Evolutionary conservation across 352 stramenopile species (phyloP), one percentile per base, ranked within the genome.

Genomic region (Phytopythium aichiense): DNA sequence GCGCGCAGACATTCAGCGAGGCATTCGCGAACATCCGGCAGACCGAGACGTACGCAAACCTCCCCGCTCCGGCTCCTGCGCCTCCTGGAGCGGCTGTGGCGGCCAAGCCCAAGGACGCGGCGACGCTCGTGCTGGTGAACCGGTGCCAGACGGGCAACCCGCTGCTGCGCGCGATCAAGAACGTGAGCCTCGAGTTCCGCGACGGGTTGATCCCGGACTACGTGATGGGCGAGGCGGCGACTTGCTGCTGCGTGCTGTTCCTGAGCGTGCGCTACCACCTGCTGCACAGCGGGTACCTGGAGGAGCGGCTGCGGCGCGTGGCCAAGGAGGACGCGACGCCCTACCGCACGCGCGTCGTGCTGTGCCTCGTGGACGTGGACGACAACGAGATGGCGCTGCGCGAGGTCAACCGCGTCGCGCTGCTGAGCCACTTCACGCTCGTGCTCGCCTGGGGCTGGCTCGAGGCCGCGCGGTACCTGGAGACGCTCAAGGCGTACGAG

Each of bases 401-500:
- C 20, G 86, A 98, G 61, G 86, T 99, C 53, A 99, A 98, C 72
- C 87, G 93, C 60, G 72, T 98, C 23, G 77, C 91, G 31, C 79
- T 98, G 42, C 69, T 91, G 48, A 94, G 94, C 58, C 82, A 95
- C 64, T 94, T 98, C 67, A 98, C 95, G 9, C 69, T 98, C 13
- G 83, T 99, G 49, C 69, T 99, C 37, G 79, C 92, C 12, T 99
- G 96, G 96, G 97, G 81, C 50, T 94, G 82, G 84, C 69, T 90
- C 64, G 96, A 99, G 71, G 92, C 90, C 35, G 96, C 94, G 52
- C 77, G 96, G 38, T 99, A 99, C 68, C 62, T 99, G 12, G 96
- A 99, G 81, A 98, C 96, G 23, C 91, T 98, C 57, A 98, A 98
- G 75, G 81, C 85, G 16, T 98, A 98, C 65, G 95, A 99, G 69